phyloP scores from a whole-genome alignment of 495 filamentous ascomycete species.

The Evansstolkia leycettana region DNA sequence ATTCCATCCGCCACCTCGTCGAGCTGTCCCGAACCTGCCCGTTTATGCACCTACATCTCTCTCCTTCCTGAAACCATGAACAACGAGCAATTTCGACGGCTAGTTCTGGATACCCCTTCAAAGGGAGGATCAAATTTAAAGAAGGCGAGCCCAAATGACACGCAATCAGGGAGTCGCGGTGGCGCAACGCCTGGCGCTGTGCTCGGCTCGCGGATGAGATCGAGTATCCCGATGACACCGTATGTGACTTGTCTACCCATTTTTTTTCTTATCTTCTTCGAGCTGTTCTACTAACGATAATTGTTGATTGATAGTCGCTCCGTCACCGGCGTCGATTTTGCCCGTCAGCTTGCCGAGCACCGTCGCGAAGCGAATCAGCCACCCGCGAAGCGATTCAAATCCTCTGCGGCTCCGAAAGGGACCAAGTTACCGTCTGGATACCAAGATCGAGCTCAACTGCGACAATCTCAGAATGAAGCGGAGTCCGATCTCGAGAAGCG shows the following conservation, averaged over 20 bases:
- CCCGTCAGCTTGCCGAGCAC: conserved; percentile 73
- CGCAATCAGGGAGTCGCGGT: conserved; percentile 1
- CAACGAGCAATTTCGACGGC: conserved; percentile 86
- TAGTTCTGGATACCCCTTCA: conserved; percentile 47
- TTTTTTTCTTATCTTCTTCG: too few species aligned
- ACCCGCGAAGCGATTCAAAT: conserved; percentile 56
- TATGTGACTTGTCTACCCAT: too few species aligned
- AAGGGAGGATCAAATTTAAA: conserved; percentile 7
- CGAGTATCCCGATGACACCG: conserved; percentile 83
- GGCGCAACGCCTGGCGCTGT: conserved; percentile 9
- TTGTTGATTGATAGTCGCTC: conserved; percentile 43
- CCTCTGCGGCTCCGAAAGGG: conserved; percentile 72
- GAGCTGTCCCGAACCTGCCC: not conserved
- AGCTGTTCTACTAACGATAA: too few species aligned
- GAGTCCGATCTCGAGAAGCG: conserved; percentile 42
- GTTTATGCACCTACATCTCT: conserved; percentile 2
- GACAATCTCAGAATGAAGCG: conserved; percentile 17
- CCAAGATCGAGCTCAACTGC: conserved; percentile 60
- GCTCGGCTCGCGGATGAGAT: conserved; percentile 42
- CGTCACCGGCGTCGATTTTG: conserved; percentile 59
- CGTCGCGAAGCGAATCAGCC: conserved; percentile 40
- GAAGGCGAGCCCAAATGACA: conserved; percentile 9
- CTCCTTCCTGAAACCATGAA: conserved; percentile 63
- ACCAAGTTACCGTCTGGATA: conserved; percentile 69
- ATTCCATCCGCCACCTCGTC: too few species aligned